Percentiles rank a stretch among this genome's conserved stretches.
Evolutionary conservation across 2,329 filamentous ascomycete species (phyloP).

Genomic region (Fusarium oxysporum): DNA sequence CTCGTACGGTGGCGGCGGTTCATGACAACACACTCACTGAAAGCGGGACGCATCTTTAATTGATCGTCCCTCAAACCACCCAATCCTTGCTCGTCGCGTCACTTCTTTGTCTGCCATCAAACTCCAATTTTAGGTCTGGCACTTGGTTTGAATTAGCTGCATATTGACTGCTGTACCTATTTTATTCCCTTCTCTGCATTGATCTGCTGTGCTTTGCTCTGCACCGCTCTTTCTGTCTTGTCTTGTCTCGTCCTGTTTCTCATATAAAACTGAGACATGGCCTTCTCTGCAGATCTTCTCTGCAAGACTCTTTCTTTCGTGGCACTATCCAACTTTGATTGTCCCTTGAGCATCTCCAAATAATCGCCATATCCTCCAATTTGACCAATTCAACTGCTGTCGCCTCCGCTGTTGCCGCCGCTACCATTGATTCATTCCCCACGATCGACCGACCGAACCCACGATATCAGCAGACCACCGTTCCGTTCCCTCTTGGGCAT

Average conservation of each 20-base stretch:
- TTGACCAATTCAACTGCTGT: neutral
- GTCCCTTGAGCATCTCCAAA: constrained; percentile 1
- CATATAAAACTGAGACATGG: constrained; percentile 11
- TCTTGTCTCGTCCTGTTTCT: neutral
- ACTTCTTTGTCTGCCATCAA: constrained; percentile 35
- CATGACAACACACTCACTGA: constrained; percentile 23
- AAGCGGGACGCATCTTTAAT: constrained; percentile 33
- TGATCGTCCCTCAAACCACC: constrained; percentile 34
- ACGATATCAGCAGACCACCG: constrained; percentile 23
- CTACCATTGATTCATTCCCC: constrained; percentile 20
- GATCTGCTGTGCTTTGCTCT: constrained; percentile 2
- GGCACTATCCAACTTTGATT: constrained; percentile 5
- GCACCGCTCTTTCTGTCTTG: constrained; percentile 6
- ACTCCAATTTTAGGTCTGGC: constrained; percentile 15
- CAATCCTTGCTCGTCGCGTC: constrained; percentile 43
- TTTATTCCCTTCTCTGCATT: constrained; percentile 2
- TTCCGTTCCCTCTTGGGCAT: constrained; percentile 30
- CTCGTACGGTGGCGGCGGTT: constrained; percentile 23
- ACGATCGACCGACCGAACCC: constrained; percentile 15
- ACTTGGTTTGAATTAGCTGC: constrained; percentile 22
- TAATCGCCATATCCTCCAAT: neutral
- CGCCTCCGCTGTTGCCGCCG: neutral
- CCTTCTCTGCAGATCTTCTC: neutral
- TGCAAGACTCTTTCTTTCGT: constrained; percentile 9
- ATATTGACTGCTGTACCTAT: constrained; percentile 3